These are phyloP conservation scores for Colletotrichum trifolii DNA, from an alignment of 2,329 filamentous ascomycete genomes.

Conservation along the genomic window DNA sequence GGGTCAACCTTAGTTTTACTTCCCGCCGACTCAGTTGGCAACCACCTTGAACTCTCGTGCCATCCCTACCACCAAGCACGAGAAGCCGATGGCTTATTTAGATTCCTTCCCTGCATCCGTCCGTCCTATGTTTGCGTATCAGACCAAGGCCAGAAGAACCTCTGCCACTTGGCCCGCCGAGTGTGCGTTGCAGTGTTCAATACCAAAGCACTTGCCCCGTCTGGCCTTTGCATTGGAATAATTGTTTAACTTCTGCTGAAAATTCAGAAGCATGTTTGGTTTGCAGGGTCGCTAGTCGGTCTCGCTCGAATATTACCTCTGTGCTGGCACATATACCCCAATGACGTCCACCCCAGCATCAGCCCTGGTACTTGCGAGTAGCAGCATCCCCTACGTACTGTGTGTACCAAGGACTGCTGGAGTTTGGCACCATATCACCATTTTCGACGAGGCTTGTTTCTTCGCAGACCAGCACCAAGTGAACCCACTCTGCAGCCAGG, in stretches of 20 bases:
- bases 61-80: no score
- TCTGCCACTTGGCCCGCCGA: no score
- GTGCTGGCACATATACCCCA: constrained; percentile 28
- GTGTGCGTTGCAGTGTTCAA: no score
- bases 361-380: background rate
- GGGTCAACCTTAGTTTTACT: constrained; percentile 11
- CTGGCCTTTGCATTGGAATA: no score
- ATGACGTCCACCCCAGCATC: constrained; percentile 21
- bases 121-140: background rate
- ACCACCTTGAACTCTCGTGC: background rate
- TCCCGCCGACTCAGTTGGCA: constrained; percentile 10
- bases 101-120: constrained; percentile 5
- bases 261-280: background rate
- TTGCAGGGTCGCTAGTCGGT: background rate
- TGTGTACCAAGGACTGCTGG: no score
- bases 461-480: constrained; percentile 14
- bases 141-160: no score
- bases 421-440: no score
- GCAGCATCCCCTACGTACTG: no score
- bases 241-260: no score
- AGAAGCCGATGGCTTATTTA: constrained; percentile 1
- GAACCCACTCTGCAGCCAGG: background rate
- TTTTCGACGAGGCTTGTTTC: no score
- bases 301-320: constrained; percentile 5
- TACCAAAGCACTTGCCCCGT: no score